phyloP scores from a whole-genome alignment of 2,329 filamentous ascomycete species.

The Colletotrichum trifolii region DNA sequence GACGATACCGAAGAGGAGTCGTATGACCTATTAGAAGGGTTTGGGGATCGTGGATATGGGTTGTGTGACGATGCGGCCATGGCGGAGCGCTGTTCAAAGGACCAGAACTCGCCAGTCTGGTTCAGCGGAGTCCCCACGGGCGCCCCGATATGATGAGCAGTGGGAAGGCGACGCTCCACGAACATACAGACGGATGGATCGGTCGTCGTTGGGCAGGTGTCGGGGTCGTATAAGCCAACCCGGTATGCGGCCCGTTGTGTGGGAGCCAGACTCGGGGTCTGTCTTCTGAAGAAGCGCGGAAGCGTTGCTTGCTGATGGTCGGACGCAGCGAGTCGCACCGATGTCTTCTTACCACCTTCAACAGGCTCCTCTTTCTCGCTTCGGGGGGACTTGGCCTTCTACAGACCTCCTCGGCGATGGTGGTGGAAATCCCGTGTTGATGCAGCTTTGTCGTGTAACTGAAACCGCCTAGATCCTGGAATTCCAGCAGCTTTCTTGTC shows the following conservation, averaged over 20 bases:
- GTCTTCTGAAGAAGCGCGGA: background rate
- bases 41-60: constrained; percentile 70
- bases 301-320: background rate
- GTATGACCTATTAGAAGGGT: constrained; percentile 70
- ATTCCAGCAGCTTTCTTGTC: constrained; percentile 17
- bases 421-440: constrained; percentile 18
- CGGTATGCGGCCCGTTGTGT: background rate
- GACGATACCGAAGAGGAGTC: constrained; percentile 73
- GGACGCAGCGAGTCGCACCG: background rate
- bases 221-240: constrained; percentile 9
- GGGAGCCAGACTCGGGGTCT: background rate
- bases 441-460: constrained; percentile 30
- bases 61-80: constrained; percentile 57
- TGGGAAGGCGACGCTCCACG: constrained; percentile 51
- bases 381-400: constrained; percentile 12
- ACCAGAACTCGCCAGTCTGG: constrained; percentile 48
- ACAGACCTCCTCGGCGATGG: constrained; percentile 18
- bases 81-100: constrained; percentile 39
- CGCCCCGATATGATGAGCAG: constrained; percentile 51
- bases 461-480: constrained; percentile 21
- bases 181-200: constrained; percentile 51
- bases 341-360: background rate
- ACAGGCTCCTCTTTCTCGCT: background rate
- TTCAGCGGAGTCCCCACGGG: constrained; percentile 49
- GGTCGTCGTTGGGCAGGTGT: constrained; percentile 9